Conservation (phyloP, 2,329 filamentous ascomycete species). For the Neonectria sp. region DNA sequence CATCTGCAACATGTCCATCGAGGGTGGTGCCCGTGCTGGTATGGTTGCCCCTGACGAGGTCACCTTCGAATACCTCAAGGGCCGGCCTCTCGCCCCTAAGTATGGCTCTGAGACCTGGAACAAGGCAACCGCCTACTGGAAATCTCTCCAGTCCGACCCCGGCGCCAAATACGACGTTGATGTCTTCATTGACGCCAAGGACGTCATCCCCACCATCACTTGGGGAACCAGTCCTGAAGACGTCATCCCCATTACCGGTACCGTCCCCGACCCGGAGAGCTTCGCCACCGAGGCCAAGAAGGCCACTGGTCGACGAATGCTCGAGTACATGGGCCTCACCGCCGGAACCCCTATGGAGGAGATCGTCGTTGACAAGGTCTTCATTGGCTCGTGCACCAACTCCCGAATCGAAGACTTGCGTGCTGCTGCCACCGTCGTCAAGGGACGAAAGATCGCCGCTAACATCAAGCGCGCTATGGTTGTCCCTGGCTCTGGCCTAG, state of each 20-base stretch:
- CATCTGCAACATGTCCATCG: constrained; percentile 99
- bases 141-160: constrained; percentile 85
- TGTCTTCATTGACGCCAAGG: constrained; percentile 90
- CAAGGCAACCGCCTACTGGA: constrained; percentile 90
- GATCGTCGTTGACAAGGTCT: constrained; percentile 94
- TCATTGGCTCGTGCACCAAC: constrained; percentile 98
- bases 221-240: constrained; percentile 99
- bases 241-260: constrained; percentile 92
- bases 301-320: constrained; percentile 81
- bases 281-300: constrained; percentile 88
- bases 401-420: constrained; percentile 96
- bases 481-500: constrained; percentile 93
- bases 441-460: constrained; percentile 87
- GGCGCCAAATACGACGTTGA: constrained; percentile 92
- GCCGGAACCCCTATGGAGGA: constrained; percentile 93
- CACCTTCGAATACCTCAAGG: constrained; percentile 96
- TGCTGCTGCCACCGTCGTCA: constrained; percentile 86
- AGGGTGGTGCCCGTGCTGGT: constrained; percentile 93
- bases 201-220: constrained; percentile 93
- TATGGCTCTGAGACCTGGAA: constrained; percentile 91
- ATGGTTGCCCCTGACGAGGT: constrained; percentile 97
- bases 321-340: constrained; percentile 96
- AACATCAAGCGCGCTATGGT: constrained; percentile 97
- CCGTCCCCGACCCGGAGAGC: constrained; percentile 91
- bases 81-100: constrained; percentile 88